These are phyloP conservation scores for Linnemannia schmuckeri DNA, from an alignment of 192 early-diverging fungal species.

Conservation along the genomic window DNA sequence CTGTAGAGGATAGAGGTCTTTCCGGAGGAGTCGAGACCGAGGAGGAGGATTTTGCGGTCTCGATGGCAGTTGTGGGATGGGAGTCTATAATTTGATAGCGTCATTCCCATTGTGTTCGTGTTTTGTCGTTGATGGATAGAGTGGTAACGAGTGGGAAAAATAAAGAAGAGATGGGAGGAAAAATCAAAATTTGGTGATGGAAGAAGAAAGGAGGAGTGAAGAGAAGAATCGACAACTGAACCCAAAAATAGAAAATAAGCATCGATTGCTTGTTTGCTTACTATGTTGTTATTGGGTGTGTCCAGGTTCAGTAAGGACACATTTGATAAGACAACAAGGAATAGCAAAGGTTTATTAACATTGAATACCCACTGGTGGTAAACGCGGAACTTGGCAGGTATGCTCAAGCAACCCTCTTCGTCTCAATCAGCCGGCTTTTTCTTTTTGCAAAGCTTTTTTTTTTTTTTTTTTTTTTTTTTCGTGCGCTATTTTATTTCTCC, in stretches of 20 bases:
- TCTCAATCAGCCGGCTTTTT: too few species aligned
- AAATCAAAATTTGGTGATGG: neutral
- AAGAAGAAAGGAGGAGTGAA: neutral
- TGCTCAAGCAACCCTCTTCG: too few species aligned
- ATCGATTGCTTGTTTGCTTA: too few species aligned
- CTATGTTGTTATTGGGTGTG: too few species aligned
- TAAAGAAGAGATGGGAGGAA: neutral
- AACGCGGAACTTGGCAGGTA: too few species aligned
- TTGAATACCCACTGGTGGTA: too few species aligned
- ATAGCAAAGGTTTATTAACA: too few species aligned
- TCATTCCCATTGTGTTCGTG: neutral
- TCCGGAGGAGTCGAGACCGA: neutral
- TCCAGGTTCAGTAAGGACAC: too few species aligned
- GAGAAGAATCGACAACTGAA: neutral
- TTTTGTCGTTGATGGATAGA: neutral
- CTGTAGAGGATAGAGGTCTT: neutral
- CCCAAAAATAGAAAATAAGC: neutral
- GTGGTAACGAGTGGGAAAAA: neutral
- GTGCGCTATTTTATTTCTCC: too few species aligned
- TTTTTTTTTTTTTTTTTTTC: too few species aligned
- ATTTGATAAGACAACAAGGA: too few species aligned
- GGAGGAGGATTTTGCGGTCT: neutral
- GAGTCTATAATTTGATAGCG: neutral
- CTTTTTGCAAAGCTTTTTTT: too few species aligned
- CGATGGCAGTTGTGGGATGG: neutral